Evolutionary conservation across 2,329 filamentous ascomycete genomes (phyloP).

Genomic region (Achaetomium macrosporum): DNA sequence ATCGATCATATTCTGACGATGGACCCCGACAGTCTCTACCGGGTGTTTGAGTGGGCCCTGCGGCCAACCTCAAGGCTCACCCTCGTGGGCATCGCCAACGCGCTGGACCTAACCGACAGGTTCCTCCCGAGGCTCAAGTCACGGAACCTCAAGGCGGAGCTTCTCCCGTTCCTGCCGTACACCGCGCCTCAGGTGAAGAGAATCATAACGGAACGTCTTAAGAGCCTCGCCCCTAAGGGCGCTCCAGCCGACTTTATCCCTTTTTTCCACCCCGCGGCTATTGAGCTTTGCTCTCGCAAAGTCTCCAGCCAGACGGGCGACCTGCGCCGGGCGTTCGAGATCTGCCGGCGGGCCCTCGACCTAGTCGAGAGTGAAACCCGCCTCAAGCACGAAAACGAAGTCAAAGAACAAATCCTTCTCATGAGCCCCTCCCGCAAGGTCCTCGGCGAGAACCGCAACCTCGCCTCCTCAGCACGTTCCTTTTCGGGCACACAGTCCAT

Average conservation of each 20-base stretch:
- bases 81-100: conserved; percentile 91
- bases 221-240: conserved; percentile 59
- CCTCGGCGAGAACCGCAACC: conserved; percentile 74
- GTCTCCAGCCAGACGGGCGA: conserved; percentile 92
- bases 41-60: conserved; percentile 94
- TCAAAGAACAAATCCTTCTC: conserved; percentile 50
- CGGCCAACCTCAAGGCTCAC: conserved; percentile 72
- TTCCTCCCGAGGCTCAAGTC: conserved; percentile 91
- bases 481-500: not conserved
- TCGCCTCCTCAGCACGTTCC: conserved; percentile 48
- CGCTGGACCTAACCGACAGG: conserved; percentile 88
- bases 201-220: conserved; percentile 79
- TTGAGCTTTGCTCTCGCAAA: conserved; percentile 91
- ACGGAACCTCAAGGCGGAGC: conserved; percentile 80
- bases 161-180: conserved; percentile 91
- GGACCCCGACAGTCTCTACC: conserved; percentile 84
- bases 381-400: conserved; percentile 61
- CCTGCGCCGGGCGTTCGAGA: conserved; percentile 89
- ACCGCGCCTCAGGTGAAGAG: conserved; percentile 78
- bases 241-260: conserved; percentile 60
- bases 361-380: conserved; percentile 80
- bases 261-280: conserved; percentile 88
- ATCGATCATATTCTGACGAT: conserved; percentile 89
- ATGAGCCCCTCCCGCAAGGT: conserved; percentile 68
- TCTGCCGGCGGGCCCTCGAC: conserved; percentile 84